These are phyloP conservation scores for Russula griseocarnosa DNA, from an alignment of 768 basidiomycete species.

Conservation along the genomic window DNA sequence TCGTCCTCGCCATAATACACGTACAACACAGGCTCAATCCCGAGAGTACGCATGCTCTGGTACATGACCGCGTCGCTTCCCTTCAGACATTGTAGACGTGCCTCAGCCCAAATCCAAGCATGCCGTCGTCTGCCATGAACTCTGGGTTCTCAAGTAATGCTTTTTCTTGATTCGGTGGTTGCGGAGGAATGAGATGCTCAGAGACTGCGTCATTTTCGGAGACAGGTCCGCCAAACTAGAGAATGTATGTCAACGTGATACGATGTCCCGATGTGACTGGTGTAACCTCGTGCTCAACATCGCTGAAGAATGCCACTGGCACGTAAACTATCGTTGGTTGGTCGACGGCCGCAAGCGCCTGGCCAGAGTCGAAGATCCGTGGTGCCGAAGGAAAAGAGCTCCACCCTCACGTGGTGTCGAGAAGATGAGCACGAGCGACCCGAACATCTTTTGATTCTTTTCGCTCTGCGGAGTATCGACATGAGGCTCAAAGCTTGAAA, in stretches of 20 bases:
- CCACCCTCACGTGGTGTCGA: slow-evolving; percentile 44
- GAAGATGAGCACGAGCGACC: no score
- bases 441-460: no score
- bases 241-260: slow-evolving; percentile 42
- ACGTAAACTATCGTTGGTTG: slow-evolving; percentile 18
- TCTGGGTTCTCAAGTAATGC: not conserved
- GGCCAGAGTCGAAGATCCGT: no score
- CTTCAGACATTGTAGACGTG: slow-evolving; percentile 7
- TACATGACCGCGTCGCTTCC: no score
- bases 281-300: no score
- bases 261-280: slow-evolving; percentile 35
- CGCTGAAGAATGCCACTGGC: no score
- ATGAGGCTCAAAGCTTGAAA: no score
- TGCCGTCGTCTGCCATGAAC: not conserved
- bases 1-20: not conserved
- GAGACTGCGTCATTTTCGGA: not conserved
- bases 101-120: not conserved
- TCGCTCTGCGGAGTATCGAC: no score
- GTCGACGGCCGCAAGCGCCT: no score
- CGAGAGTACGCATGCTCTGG: not conserved
- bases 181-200: not conserved
- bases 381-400: slow-evolving; percentile 34
- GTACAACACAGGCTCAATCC: slow-evolving; percentile 7
- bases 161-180: not conserved
- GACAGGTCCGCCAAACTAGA: slow-evolving; percentile 32